Base-by-base conservation (phyloP, 306 rosid species). In the Vigna unguiculata region DNA sequence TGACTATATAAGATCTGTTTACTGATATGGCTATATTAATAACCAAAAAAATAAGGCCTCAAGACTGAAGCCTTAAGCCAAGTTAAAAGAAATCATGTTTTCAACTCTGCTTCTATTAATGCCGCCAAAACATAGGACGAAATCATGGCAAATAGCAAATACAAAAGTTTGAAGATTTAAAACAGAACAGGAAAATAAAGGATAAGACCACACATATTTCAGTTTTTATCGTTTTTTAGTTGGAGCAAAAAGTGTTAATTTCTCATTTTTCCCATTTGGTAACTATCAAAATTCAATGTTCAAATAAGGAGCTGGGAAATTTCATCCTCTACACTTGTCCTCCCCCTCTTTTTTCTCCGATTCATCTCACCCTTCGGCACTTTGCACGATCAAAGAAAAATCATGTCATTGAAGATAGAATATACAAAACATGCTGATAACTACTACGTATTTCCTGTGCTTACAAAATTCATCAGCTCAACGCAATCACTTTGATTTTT, bases 351-450 rank as follows among this genome's bases (percentile, higher is more conserved):
- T n/a, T 5, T 38, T 49, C 19, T 49, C 19, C 40, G 66, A 81
- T 45, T 70, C 68, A 45, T 70, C 74, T 36, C 60, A 69, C 52
- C 69, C 52, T 60, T 67, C 28, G 6, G 59, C 74, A 76, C 17
- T 62, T 66, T 52, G 47, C 51, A 48, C 63, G 78, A 48, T 30
- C 63, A 71, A 52, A 49, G 58, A 75, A 79, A 78, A 81, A 76
- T 70, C 70, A 75, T 21, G 24, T 13, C 75, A 68, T 17, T 22
- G n/a, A 81, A 81, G 79, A 74, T 38, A 69, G 84, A 81, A 57
- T 77, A 66, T 80, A 89, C 86, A 82, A 82, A 34, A 75, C 79
- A 74, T 85, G 80, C 81, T 71, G 75, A 61, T 64, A 73, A 66
- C 25, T 72, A 69, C 88, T 76, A 47, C 53, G 81, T 8, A 54